Evolutionary conservation across 805 yeast species (phyloP).

Genomic region (Candida vaughaniae): DNA sequence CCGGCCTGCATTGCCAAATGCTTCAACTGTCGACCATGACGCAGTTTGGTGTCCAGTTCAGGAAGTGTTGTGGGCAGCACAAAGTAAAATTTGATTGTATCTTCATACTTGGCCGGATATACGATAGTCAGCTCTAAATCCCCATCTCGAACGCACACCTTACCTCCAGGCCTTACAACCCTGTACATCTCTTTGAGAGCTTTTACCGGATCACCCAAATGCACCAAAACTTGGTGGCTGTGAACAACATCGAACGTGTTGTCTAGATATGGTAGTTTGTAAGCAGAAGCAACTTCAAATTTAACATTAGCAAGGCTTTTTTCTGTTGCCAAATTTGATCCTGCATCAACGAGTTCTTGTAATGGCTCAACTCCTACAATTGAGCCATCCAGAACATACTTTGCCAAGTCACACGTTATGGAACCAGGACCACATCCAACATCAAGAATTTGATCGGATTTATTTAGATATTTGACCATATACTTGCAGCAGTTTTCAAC

Average conservation of each 20-base stretch:
- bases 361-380: conserved; percentile 34
- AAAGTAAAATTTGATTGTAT: conserved; percentile 4
- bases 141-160: conserved; percentile 32
- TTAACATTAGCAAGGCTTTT: conserved; percentile 11
- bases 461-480: conserved; percentile 25
- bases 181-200: conserved; percentile 37
- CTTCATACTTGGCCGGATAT: conserved; percentile 19
- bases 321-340: neutral
- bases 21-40: neutral
- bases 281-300: conserved; percentile 29
- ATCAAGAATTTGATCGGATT: conserved; percentile 29
- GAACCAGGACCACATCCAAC: conserved; percentile 47
- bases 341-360: conserved; percentile 17
- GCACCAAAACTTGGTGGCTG: conserved; percentile 39
- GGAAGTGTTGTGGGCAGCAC: neutral
- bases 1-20: neutral
- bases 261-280: conserved; percentile 31
- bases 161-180: conserved; percentile 33
- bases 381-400: conserved; percentile 24
- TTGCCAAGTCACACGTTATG: conserved; percentile 33
- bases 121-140: conserved; percentile 19
- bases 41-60: neutral
- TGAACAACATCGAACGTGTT: conserved; percentile 38
- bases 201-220: conserved; percentile 29
- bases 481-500: conserved; percentile 26